A percentile compares a stretch with the other conserved stretches of the same genome.
Conservation (phyloP, 805 yeast species). For the Metschnikowia baotianmanensis region DNA sequence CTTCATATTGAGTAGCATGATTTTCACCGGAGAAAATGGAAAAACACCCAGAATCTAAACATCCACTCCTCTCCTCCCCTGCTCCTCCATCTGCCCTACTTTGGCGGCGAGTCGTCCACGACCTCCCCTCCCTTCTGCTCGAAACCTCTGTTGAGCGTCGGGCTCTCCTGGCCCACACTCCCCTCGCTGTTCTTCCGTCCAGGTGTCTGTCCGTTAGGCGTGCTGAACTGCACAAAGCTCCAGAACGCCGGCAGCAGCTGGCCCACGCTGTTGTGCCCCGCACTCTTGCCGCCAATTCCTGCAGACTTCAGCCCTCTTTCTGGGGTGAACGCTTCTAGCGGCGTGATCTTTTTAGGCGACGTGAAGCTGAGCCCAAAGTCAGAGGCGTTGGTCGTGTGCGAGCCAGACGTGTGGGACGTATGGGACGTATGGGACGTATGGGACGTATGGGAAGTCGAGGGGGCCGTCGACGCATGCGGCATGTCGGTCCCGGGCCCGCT, state of each 20-base stretch:
- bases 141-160: slow-evolving; percentile 32
- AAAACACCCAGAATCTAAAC: too few species aligned
- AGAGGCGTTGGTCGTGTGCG: slow-evolving; percentile 25
- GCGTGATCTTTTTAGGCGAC: slow-evolving; percentile 42
- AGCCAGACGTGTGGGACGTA: slow-evolving; percentile 33
- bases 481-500: too few species aligned
- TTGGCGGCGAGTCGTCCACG: slow-evolving; percentile 14
- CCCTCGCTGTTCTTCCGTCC: slow-evolving; percentile 38
- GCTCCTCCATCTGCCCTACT: background rate
- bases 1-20: too few species aligned
- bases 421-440: too few species aligned
- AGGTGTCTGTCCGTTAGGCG: slow-evolving; percentile 46
- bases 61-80: too few species aligned
- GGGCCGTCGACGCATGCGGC: too few species aligned
- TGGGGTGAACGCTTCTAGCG: slow-evolving; percentile 44
- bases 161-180: slow-evolving; percentile 38
- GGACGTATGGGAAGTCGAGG: too few species aligned
- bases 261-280: slow-evolving; percentile 35
- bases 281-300: slow-evolving; percentile 21
- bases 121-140: slow-evolving; percentile 3
- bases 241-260: slow-evolving; percentile 87
- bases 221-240: slow-evolving; percentile 81
- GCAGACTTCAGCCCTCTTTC: slow-evolving; percentile 39
- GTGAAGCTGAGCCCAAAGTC: slow-evolving; percentile 40
- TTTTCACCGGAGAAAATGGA: too few species aligned